phyloP scores from a whole-genome alignment of 2,329 filamentous ascomycete species.

The Exophiala mesophila region DNA sequence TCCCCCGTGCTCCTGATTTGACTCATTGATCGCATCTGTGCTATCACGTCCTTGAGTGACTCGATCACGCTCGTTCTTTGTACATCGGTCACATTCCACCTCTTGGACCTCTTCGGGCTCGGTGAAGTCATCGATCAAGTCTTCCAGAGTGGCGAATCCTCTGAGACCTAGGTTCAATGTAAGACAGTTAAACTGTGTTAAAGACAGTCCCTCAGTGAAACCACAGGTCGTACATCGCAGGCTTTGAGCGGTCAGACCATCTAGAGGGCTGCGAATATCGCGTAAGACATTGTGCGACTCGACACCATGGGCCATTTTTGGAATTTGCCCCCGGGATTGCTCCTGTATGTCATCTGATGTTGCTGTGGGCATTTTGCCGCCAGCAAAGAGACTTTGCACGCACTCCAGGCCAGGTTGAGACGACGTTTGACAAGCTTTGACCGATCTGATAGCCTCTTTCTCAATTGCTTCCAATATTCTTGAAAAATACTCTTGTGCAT shows the following conservation, averaged over 20 bases:
- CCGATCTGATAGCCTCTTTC: slow-evolving; percentile 58
- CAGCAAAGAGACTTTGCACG: slow-evolving; percentile 4
- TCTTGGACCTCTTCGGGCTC: slow-evolving; percentile 79
- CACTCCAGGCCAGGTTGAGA: slow-evolving; percentile 16
- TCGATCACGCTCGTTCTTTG: slow-evolving; percentile 36
- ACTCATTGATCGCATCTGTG: slow-evolving; percentile 29
- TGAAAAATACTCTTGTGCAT: slow-evolving; percentile 95
- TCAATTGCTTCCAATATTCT: slow-evolving; percentile 83
- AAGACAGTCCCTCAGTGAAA: slow-evolving; percentile 77
- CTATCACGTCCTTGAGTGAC: background rate
- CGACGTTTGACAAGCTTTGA: slow-evolving; percentile 12
- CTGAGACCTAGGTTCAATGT: slow-evolving; percentile 72
- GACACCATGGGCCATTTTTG: slow-evolving; percentile 2
- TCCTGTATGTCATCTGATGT: background rate
- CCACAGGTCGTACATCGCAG: slow-evolving; percentile 84
- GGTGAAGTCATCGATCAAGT: slow-evolving; percentile 80
- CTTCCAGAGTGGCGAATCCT: slow-evolving; percentile 64
- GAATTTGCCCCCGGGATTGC: background rate
- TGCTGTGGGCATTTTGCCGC: background rate
- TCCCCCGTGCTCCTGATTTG: slow-evolving; percentile 26
- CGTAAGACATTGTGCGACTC: slow-evolving; percentile 6
- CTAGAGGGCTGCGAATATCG: slow-evolving; percentile 67
- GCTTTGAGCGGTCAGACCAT: slow-evolving; percentile 80
- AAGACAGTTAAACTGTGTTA: slow-evolving; percentile 91
- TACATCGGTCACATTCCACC: slow-evolving; percentile 89